Percentiles rank a stretch among this genome's conserved stretches.
These are phyloP conservation scores for Pezicula rhizophila DNA, from an alignment of 2,329 filamentous ascomycete genomes.

Conservation along the genomic window DNA sequence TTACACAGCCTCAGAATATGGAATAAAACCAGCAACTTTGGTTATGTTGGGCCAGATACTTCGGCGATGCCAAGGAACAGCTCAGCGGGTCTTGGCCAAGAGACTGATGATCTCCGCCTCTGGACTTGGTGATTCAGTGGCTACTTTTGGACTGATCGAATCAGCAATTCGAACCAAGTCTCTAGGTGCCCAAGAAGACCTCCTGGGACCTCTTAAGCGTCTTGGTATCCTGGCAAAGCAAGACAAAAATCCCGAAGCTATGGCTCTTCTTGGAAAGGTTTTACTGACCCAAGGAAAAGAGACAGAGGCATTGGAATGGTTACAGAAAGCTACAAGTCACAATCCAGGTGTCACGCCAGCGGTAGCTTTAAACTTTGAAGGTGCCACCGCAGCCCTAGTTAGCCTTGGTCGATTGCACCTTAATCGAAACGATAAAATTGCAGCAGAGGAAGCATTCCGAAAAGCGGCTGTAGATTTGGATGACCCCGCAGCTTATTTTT, in stretches of 20 bases:
- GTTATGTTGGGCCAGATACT: conserved; percentile 18
- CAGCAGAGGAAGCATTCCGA: conserved; percentile 18
- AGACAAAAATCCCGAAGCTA: conserved; percentile 21
- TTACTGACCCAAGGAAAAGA: conserved; percentile 11
- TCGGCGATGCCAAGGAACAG: conserved; percentile 8
- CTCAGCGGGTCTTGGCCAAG: conserved; percentile 16
- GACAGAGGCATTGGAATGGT: conserved; percentile 18
- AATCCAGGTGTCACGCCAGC: conserved; percentile 1
- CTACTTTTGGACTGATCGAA: conserved; percentile 19
- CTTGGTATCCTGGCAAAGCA: conserved; percentile 20
- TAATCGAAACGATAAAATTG: conserved; percentile 8
- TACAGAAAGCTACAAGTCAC: conserved; percentile 16
- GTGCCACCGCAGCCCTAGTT: conserved; percentile 21
- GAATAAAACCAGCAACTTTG: conserved; percentile 16
- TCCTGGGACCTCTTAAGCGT: conserved; percentile 9
- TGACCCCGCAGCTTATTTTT: conserved; percentile 24
- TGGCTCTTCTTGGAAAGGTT: conserved; percentile 23
- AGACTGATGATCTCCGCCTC: conserved; percentile 20
- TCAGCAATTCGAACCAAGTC: conserved; percentile 7
- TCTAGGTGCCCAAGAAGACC: conserved; percentile 4
- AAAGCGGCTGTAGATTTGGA: conserved; percentile 25
- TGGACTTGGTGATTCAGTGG: conserved; percentile 20
- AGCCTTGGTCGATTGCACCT: conserved; percentile 16
- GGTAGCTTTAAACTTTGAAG: conserved; percentile 16
- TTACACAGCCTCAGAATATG: conserved; percentile 13